These are phyloP conservation scores for Heliocybe sulcata DNA, from an alignment of 1,284 basidiomycete genomes.

Conservation along the genomic window DNA sequence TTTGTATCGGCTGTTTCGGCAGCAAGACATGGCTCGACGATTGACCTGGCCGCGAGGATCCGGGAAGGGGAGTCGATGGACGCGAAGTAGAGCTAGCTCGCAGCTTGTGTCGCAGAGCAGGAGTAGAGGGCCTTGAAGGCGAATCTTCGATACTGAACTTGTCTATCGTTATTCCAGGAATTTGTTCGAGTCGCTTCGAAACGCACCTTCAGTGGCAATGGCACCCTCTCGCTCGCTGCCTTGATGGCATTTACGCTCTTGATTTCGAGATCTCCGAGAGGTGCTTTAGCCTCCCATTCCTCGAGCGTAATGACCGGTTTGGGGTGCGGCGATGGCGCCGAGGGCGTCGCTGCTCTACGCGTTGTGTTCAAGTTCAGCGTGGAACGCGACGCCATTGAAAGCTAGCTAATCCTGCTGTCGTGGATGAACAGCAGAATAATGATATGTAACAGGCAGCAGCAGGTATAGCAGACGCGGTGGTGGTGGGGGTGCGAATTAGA, in stretches of 20 bases:
- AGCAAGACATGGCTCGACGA: constrained; percentile 44
- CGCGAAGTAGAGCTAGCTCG: constrained; percentile 21
- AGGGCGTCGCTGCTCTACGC: neutral
- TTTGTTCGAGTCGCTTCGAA: neutral
- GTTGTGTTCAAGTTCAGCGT: neutral
- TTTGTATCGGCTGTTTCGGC: constrained; percentile 70
- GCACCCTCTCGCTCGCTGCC: constrained; percentile 49
- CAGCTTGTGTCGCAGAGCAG: constrained; percentile 25
- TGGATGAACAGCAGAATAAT: too few relatives aligned
- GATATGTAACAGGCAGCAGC: too few relatives aligned
- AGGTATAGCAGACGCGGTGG: too few relatives aligned
- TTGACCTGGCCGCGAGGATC: constrained; percentile 15
- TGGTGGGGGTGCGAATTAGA: too few relatives aligned
- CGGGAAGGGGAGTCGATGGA: neutral
- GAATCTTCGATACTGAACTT: constrained; percentile 31
- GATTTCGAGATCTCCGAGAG: constrained; percentile 63
- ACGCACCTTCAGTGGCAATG: constrained; percentile 68
- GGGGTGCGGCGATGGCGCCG: constrained; percentile 18
- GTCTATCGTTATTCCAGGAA: constrained; percentile 7
- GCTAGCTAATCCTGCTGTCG: neutral
- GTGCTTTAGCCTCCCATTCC: constrained; percentile 84
- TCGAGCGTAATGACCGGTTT: constrained; percentile 56
- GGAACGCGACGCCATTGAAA: neutral
- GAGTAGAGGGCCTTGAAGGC: constrained; percentile 36
- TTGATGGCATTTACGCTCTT: constrained; percentile 63